Evolutionary conservation across 495 filamentous ascomycete species (phyloP), one percentile per base, ranked within the genome.

Genomic region (Massariosphaeria phaeospora): DNA sequence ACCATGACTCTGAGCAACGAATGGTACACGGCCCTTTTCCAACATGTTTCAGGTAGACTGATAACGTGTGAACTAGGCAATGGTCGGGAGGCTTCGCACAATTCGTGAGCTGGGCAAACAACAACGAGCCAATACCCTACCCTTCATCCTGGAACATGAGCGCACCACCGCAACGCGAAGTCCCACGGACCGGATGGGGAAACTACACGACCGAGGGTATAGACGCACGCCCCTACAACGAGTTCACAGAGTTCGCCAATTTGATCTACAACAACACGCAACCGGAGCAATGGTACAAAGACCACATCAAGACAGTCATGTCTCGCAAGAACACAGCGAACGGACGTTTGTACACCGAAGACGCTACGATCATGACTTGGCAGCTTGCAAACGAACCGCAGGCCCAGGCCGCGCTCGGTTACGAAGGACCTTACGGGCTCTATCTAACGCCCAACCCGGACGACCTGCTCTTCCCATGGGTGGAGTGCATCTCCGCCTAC

Each of bases 321-420:
- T 56, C 51, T 29, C 48, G 63, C 11, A 31, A 23, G 17, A 66
- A 66, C 34, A 66, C 55, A 3, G 57, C 64, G 2, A 66, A 59
- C 36, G 63, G 63, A 9, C 55, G 63, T 0, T 13, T 50, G 24
- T 66, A 66, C 42, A 63, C 44, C 11, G 59, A 63, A n/a, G 63
- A 66, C 43, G 38, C 63, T 9, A 66, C 63, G 8, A 50, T 66
- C 36, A 66, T 66, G 61, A 63, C 63, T 5, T 66, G 63, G 63
- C 55, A 66, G 52, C 60, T 66, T 5, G 63, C 63, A n/a, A 66
- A 66, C 38, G 63, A 66, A 45, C 63, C 63, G 18, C 63, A 66
- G 40, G 48, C 60, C 21, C 20, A 53, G 20, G 52, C 35, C 21
- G 11, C 50, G 0, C 15, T 49, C 2, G 56, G 35, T 7, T 56